These are phyloP conservation scores for Petrea volubilis DNA, from an alignment of 257 asterid species.

Conservation along the genomic window DNA sequence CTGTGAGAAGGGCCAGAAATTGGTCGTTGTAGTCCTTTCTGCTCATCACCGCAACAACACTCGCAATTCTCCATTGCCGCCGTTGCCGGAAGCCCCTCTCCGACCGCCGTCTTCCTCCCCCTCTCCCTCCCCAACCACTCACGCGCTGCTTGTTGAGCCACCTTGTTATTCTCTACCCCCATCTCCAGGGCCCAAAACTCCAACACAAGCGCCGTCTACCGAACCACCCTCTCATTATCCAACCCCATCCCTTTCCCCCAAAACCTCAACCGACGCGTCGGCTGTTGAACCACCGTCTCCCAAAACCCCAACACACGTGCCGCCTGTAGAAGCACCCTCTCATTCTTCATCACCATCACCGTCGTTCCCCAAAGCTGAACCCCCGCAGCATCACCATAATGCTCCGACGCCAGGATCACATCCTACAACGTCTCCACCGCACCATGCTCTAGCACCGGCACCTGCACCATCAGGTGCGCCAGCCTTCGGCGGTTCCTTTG, in stretches of 20 bases:
- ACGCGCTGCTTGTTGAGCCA: too few relatives aligned
- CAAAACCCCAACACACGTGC: background rate
- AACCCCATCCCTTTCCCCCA: background rate
- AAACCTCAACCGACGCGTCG: conserved; percentile 1
- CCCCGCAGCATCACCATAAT: conserved; percentile 15
- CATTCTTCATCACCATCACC: conserved; percentile 15
- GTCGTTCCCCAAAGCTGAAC: background rate
- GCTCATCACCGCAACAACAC: conserved; percentile 13
- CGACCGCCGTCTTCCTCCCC: conserved; percentile 27
- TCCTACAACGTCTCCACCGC: background rate
- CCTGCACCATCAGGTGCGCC: conserved; percentile 36
- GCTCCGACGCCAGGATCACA: background rate
- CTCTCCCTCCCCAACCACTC: background rate
- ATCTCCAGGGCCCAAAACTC: background rate
- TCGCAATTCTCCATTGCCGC: background rate
- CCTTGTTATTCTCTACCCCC: background rate
- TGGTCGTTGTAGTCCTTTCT: conserved; percentile 30
- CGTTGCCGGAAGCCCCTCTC: conserved; percentile 15
- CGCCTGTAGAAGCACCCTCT: conserved; percentile 9
- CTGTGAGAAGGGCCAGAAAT: conserved; percentile 55
- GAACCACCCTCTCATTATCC: conserved; percentile 3
- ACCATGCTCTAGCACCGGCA: conserved; percentile 31
- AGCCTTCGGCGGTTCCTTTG: background rate
- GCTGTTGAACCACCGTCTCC: background rate
- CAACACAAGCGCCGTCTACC: background rate